Conservation (phyloP, 225 moss, liverwort and hornwort genomes). For the Bryoerythrophyllum caledonicum region DNA sequence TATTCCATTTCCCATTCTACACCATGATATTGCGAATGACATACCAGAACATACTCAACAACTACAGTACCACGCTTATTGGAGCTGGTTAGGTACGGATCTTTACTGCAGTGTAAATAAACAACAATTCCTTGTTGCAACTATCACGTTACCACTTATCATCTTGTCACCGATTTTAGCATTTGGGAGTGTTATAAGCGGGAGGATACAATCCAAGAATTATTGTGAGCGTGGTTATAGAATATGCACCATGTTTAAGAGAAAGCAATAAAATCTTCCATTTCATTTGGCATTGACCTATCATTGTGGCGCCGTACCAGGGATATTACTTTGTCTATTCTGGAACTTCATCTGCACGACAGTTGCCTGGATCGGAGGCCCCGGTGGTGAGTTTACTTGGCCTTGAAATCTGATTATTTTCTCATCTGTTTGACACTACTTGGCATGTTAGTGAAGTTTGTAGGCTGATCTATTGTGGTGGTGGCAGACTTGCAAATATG, state of each 20-base stretch:
- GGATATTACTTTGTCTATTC: conserved; percentile 66
- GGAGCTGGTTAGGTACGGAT: conserved; percentile 86
- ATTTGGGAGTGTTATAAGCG: not conserved
- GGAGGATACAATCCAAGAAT: not conserved
- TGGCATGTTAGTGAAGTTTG: not conserved
- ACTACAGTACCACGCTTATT: conserved; percentile 78
- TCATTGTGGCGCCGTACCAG: conserved; percentile 40
- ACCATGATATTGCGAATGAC: conserved; percentile 85
- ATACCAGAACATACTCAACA: conserved; percentile 83
- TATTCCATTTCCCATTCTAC: conserved; percentile 63
- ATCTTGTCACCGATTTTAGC: not conserved
- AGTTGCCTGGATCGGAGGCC: conserved; percentile 76
- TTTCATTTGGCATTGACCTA: conserved; percentile 20
- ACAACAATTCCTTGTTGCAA: conserved; percentile 12
- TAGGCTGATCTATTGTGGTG: conserved; percentile 23
- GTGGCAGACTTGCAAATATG: conserved; percentile 71
- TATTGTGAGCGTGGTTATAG: conserved; percentile 4
- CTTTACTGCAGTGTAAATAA: not conserved
- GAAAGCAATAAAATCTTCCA: not conserved
- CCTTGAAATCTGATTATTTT: not conserved
- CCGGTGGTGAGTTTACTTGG: conserved; percentile 56
- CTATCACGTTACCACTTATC: not conserved
- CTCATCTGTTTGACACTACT: conserved; percentile 1
- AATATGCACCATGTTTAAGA: conserved; percentile 6
- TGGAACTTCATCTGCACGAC: conserved; percentile 89